phyloP scores from a whole-genome alignment of 2,329 filamentous ascomycete genomes.

The Aspergillus aculeatinus region DNA sequence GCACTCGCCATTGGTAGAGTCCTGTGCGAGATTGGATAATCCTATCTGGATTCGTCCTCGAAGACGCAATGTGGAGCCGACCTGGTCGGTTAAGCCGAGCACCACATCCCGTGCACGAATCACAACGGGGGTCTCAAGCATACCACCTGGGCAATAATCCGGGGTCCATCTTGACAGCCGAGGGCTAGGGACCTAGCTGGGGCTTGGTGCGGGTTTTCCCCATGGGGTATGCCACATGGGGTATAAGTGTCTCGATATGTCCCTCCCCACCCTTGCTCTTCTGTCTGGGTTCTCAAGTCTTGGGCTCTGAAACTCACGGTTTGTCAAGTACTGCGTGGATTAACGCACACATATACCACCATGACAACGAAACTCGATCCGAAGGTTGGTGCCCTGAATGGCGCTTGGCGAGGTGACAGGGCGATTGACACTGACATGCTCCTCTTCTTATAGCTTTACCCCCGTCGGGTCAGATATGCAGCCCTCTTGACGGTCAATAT shows the following conservation, averaged over 20 bases:
- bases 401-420: too few species aligned
- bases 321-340: background rate
- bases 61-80: conserved; percentile 4
- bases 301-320: too few species aligned
- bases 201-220: background rate
- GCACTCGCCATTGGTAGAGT: background rate
- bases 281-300: too few species aligned
- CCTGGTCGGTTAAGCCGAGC: conserved; percentile 10
- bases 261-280: background rate
- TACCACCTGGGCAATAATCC: background rate
- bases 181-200: background rate
- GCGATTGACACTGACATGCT: background rate
- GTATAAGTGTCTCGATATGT: background rate
- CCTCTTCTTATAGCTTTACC: conserved; percentile 18
- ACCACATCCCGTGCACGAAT: conserved; percentile 8
- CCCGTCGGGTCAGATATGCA: conserved; percentile 24
- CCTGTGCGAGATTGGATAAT: background rate
- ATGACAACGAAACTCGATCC: conserved; percentile 18
- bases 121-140: background rate
- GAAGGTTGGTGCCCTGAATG: conserved; percentile 14
- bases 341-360: background rate
- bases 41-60: background rate
- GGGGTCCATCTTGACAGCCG: background rate
- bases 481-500: conserved; percentile 30
- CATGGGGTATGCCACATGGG: background rate